Percentiles rank a stretch among this genome's conserved stretches.
phyloP scores from a whole-genome alignment of 305 asterid species.

The Fraxinus latifolia region DNA sequence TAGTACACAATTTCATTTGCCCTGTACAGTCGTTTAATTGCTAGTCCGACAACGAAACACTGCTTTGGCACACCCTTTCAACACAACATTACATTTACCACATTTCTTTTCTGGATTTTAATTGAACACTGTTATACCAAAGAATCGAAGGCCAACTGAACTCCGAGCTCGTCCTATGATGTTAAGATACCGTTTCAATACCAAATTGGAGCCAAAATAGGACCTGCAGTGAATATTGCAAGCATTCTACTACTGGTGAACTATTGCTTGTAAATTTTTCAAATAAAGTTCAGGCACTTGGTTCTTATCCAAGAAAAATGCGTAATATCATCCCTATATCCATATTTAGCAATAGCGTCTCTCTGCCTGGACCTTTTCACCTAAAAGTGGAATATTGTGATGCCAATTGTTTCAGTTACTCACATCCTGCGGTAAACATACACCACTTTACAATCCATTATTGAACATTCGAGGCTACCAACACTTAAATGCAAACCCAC shows the following conservation, averaged over 20 bases:
- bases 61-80: not conserved
- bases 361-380: not conserved
- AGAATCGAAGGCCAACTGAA: not conserved
- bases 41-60: not conserved
- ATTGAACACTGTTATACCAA: not conserved
- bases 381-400: not conserved
- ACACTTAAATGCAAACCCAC: not conserved
- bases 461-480: not conserved
- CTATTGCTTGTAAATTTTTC: not conserved
- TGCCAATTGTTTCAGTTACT: not conserved
- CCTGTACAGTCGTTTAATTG: not conserved
- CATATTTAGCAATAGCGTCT: not conserved
- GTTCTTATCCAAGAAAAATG: not conserved
- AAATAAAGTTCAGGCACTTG: not conserved
- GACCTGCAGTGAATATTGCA: not conserved
- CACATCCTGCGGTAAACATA: not conserved
- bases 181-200: not conserved
- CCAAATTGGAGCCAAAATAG: not conserved
- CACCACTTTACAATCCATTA: not conserved
- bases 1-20: not conserved
- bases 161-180: not conserved
- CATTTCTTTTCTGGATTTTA: not conserved
- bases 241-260: not conserved
- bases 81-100: not conserved
- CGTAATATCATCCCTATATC: not conserved